Evolutionary conservation across 495 filamentous ascomycete species (phyloP), one percentile per base, ranked within the genome.

Genomic region (Aspergillus bridgeri): DNA sequence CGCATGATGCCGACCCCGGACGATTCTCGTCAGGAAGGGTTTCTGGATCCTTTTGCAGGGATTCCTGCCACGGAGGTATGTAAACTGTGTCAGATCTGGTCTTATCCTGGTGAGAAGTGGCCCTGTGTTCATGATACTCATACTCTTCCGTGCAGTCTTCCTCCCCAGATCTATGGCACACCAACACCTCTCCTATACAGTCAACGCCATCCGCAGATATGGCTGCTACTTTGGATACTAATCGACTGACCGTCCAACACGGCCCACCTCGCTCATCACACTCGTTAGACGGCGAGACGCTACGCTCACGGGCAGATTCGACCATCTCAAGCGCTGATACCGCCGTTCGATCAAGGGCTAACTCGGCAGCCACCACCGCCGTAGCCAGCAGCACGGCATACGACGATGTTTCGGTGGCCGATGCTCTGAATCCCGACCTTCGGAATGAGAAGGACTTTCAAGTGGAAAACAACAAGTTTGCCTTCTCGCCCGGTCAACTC

Each of bases 401-500:
- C 42, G 79, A 83, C 49, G 77, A 78, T 49, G 65, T 81, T 3
- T 65, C 75, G 3, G 53, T 76, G 1, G 68, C 76, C n/a, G 76
- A 83, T 42, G 86, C 86, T 1, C 72, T 93, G 50, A 81, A 75
- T 6, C 86, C 90, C 0, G 88, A 92, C 68, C 80, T 81, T 50
- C 83, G 82, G 8, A 80, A 78, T 56, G 84, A 87, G 56, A 71
- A 70, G 9, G 86, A 88, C 62, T 91, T 89, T 67, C 60, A 80
- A 18, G 81, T 88, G 3, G 69, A 79, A 15, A 73, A 89, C 56
- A 91, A 88, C 60, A 83, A 82, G 3, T 92, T 91, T 62, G 87
- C 86, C 42, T 91, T 84, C 61, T 84, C 79, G 9, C 83, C 86
- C 0, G 88, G 89, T 7, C 81, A 88, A 65, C 72, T 92, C 47